These are phyloP conservation scores for Penstemon barbatus DNA, from an alignment of 257 asterid species.

Conservation along the genomic window DNA sequence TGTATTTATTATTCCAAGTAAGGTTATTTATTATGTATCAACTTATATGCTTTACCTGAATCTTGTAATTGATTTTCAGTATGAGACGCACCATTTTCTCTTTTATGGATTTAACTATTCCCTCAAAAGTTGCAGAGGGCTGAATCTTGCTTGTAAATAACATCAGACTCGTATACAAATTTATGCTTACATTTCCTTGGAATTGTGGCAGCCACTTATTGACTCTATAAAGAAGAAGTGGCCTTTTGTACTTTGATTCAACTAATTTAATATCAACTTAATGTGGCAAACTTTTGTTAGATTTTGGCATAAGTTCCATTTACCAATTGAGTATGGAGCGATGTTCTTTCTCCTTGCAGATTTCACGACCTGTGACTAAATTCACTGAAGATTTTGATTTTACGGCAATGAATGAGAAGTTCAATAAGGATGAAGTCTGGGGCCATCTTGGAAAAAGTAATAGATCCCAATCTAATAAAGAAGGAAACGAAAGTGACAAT, in stretches of 20 bases:
- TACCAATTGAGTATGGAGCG: slow-evolving; percentile 22
- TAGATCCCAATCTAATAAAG: slow-evolving; percentile 45
- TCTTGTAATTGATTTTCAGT: background rate
- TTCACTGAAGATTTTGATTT: slow-evolving; percentile 95
- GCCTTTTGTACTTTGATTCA: background rate
- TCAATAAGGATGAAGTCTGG: slow-evolving; percentile 97
- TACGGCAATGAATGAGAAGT: slow-evolving; percentile 95
- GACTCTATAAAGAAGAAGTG: background rate
- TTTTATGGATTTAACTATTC: slow-evolving; percentile 3
- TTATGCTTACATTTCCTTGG: background rate
- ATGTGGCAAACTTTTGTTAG: background rate
- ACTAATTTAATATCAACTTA: background rate
- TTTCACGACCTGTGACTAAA: slow-evolving; percentile 58
- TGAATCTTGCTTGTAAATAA: background rate
- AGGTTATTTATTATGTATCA: background rate
- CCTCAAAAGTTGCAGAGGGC: background rate
- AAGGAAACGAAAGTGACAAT: slow-evolving; percentile 54
- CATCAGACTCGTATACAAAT: background rate
- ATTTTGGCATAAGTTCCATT: background rate
- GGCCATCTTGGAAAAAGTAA: slow-evolving; percentile 92
- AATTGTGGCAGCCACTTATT: background rate
- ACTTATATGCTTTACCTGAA: background rate
- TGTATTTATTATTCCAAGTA: background rate
- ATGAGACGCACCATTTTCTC: background rate
- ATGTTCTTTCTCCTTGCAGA: slow-evolving; percentile 42